Percentiles rank a stretch among this genome's conserved stretches.
Conservation (phyloP, 2,329 filamentous ascomycete species). For the Phialemonium atrogriseum region DNA sequence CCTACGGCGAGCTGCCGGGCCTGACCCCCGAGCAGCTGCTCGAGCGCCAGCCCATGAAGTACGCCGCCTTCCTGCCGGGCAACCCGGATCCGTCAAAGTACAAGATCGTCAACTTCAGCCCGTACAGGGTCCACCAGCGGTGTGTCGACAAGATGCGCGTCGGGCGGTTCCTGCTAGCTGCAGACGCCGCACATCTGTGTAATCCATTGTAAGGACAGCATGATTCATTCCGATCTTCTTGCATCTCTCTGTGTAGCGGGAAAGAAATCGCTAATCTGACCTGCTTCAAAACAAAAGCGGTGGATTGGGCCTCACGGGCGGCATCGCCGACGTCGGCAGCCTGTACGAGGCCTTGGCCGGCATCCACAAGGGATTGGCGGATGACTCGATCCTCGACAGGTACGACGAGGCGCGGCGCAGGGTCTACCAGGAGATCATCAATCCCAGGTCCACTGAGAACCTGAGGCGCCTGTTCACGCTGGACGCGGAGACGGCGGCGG, state of each 20-base stretch:
- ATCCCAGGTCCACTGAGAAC: conserved; percentile 13
- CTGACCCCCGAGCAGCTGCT: conserved; percentile 33
- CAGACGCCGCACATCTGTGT: conserved; percentile 44
- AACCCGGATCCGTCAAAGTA: conserved; percentile 40
- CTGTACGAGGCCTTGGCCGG: conserved; percentile 37
- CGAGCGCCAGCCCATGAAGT: conserved; percentile 34
- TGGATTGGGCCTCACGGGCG: conserved; percentile 39
- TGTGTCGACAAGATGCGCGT: conserved; percentile 38
- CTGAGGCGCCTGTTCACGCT: conserved; percentile 13
- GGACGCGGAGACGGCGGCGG: conserved; percentile 12
- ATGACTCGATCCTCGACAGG: conserved; percentile 31
- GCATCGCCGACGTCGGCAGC: conserved; percentile 38
- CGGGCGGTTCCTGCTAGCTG: conserved; percentile 37
- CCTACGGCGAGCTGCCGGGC: conserved; percentile 38
- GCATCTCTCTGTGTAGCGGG: neutral
- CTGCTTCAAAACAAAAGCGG: conserved; percentile 21
- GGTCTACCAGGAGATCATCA: conserved; percentile 22
- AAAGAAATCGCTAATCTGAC: neutral
- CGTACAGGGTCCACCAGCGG: conserved; percentile 42
- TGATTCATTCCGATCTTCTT: neutral
- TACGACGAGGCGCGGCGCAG: conserved; percentile 29
- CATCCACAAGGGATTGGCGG: conserved; percentile 26
- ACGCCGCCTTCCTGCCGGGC: conserved; percentile 37
- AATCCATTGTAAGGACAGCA: conserved; percentile 34
- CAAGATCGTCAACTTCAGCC: conserved; percentile 36